These are phyloP conservation scores for Cicer pinnatifidum DNA, from an alignment of 306 rosid species.

Conservation along the genomic window DNA sequence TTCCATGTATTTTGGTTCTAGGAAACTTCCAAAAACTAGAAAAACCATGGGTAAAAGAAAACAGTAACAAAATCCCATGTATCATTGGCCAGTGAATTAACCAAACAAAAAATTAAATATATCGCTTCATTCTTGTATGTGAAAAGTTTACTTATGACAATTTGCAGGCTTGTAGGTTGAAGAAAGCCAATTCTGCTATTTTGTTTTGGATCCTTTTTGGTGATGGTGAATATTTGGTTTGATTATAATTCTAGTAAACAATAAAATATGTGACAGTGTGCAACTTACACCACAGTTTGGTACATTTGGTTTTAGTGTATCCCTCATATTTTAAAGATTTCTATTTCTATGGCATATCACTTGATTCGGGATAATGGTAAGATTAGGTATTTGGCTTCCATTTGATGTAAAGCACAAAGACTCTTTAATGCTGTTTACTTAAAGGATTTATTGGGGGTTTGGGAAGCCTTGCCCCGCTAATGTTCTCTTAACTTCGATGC, in stretches of 20 bases:
- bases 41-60: slow-evolving; percentile 8
- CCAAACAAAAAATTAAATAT: background rate
- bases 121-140: background rate
- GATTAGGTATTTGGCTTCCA: too few species aligned
- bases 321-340: too few species aligned
- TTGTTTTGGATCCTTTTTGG: too few species aligned
- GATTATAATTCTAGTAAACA: too few species aligned
- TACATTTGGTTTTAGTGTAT: too few species aligned
- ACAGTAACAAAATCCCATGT: background rate
- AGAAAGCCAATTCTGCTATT: background rate
- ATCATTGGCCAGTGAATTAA: background rate
- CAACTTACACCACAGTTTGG: too few species aligned
- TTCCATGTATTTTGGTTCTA: slow-evolving; percentile 19
- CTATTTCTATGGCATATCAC: background rate
- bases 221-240: too few species aligned
- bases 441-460: background rate
- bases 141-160: background rate
- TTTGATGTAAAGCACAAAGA: too few species aligned
- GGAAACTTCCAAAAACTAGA: slow-evolving; percentile 29
- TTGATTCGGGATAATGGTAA: background rate
- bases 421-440: too few species aligned
- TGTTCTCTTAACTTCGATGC: background rate
- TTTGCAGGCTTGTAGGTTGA: slow-evolving; percentile 6
- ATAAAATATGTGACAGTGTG: too few species aligned
- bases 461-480: background rate